A percentile compares a stretch with the other conserved stretches of the same genome.
These are phyloP conservation scores for Angomonas ambiguus DNA, from an alignment of 208 protist genomes.

Conservation along the genomic window DNA sequence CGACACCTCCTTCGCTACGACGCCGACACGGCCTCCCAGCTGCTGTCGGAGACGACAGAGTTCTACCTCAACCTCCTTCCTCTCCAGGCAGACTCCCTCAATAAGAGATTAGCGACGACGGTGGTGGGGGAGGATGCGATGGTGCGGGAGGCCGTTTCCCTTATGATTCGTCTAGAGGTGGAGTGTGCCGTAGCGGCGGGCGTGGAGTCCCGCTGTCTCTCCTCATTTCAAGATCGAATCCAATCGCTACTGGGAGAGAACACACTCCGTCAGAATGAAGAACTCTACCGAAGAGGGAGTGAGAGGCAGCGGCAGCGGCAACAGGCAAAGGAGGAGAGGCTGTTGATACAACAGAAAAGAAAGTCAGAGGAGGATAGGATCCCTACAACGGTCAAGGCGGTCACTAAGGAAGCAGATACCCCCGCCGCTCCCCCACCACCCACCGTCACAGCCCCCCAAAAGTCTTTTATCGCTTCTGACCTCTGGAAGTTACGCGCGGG, in stretches of 20 bases:
- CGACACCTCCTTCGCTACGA: conserved; percentile 24
- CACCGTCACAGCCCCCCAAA: too few relatives aligned
- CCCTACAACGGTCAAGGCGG: too few relatives aligned
- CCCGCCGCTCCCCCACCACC: too few relatives aligned
- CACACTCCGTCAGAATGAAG: not conserved
- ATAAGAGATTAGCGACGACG: not conserved
- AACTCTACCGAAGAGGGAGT: not conserved
- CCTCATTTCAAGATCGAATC: not conserved
- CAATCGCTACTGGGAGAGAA: not conserved
- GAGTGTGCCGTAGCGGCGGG: conserved; percentile 13
- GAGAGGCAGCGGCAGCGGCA: too few relatives aligned
- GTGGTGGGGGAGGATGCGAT: not conserved
- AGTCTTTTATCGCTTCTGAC: too few relatives aligned
- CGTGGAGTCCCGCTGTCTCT: not conserved
- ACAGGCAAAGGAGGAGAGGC: too few relatives aligned
- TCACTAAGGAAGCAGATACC: too few relatives aligned
- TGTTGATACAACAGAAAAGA: too few relatives aligned
- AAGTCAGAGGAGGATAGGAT: too few relatives aligned
- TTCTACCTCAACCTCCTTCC: not conserved
- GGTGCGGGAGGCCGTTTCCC: not conserved
- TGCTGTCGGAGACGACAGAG: not conserved
- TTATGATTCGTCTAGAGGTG: conserved; percentile 9
- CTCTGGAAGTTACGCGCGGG: too few relatives aligned
- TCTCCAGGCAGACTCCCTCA: not conserved
- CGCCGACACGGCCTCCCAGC: conserved; percentile 13